Percentiles rank a stretch among this genome's conserved stretches.
These are phyloP conservation scores for Arthrobotrys iridis DNA, from an alignment of 2,329 filamentous ascomycete genomes.

Conservation along the genomic window DNA sequence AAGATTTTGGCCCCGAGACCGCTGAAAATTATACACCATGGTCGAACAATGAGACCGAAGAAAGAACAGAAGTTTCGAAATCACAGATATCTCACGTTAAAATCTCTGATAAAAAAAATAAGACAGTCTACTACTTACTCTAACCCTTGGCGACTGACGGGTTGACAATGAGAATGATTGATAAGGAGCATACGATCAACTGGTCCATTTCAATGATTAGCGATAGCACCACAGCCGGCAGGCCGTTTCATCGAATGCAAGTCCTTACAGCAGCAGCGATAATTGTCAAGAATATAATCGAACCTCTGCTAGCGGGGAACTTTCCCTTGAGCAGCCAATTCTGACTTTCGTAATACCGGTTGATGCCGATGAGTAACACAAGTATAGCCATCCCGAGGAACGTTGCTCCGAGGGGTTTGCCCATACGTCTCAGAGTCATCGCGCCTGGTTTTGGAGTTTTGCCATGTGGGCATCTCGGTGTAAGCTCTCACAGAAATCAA, in stretches of 20 bases:
- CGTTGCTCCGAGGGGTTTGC: constrained; percentile 78
- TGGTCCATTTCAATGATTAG: constrained; percentile 10
- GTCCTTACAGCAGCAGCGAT: constrained; percentile 64
- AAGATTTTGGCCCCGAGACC: neutral
- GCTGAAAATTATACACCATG: neutral
- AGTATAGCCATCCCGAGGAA: constrained; percentile 81
- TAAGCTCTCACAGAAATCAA: constrained; percentile 32
- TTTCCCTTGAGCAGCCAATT: constrained; percentile 82
- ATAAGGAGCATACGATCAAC: constrained; percentile 45
- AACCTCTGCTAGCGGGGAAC: constrained; percentile 80
- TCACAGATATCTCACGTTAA: constrained; percentile 1
- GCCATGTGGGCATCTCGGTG: constrained; percentile 52
- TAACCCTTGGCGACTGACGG: constrained; percentile 39
- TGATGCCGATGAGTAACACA: constrained; percentile 78
- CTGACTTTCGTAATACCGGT: constrained; percentile 77
- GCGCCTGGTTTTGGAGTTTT: constrained; percentile 56
- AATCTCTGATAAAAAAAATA: constrained; percentile 4
- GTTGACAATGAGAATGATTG: constrained; percentile 49
- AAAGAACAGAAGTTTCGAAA: neutral
- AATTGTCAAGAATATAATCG: constrained; percentile 74
- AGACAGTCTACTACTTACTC: constrained; percentile 11
- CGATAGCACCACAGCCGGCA: neutral
- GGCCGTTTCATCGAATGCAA: neutral
- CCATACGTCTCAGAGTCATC: constrained; percentile 70
- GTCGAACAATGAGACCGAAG: neutral